Conservation (phyloP, 257 asterid genomes). For the Misopates orontium region DNA sequence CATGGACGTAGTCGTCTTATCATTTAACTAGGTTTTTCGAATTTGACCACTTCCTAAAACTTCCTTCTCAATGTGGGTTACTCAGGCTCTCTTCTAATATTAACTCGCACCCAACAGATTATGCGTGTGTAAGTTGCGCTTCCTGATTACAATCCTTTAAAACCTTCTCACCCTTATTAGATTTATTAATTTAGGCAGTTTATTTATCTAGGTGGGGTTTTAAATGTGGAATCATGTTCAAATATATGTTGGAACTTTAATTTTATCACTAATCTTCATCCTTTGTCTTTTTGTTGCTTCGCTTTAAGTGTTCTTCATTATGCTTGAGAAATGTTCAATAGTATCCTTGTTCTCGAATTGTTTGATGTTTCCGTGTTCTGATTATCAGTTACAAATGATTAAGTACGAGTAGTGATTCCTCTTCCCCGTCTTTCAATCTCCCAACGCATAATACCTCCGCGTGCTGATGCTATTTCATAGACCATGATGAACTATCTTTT, state of each 20-base stretch:
- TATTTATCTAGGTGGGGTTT: not conserved
- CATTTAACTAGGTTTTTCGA: not conserved
- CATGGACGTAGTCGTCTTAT: not conserved
- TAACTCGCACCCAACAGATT: too few species aligned
- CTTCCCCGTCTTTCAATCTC: too few species aligned
- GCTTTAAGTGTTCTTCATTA: not conserved
- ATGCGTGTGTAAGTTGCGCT: too few species aligned
- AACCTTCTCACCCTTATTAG: too few species aligned
- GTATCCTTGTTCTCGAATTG: not conserved
- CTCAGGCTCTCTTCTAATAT: not conserved
- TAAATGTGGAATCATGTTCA: not conserved
- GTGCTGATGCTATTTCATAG: too few species aligned
- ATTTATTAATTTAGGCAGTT: not conserved
- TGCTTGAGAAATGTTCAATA: not conserved
- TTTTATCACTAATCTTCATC: not conserved
- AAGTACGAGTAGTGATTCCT: not conserved
- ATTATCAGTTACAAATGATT: not conserved
- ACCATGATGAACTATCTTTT: too few species aligned
- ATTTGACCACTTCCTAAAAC: not conserved
- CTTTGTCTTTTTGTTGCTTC: not conserved
- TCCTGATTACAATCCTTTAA: too few species aligned
- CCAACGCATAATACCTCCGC: too few species aligned
- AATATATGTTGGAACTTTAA: not conserved
- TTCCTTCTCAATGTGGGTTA: not conserved
- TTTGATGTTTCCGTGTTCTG: not conserved